These are phyloP conservation scores for Fragaria ananassa DNA, from an alignment of 306 rosid species.

Conservation along the genomic window DNA sequence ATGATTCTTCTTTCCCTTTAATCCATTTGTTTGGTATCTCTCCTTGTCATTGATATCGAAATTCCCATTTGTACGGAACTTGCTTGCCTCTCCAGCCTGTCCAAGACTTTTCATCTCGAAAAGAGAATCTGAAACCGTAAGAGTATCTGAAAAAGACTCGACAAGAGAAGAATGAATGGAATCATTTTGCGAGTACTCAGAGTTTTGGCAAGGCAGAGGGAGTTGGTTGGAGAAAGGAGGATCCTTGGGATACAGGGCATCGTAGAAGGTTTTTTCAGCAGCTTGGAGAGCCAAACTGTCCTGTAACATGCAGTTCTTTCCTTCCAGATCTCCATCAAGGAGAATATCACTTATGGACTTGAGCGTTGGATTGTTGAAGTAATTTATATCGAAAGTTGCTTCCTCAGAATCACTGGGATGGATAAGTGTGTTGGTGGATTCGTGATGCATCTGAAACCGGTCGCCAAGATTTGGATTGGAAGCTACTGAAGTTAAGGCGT, in stretches of 20 bases:
- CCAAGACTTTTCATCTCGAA: conserved; percentile 16
- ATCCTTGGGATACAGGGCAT: conserved; percentile 24
- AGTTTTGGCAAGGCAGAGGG: not conserved
- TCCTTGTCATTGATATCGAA: conserved; percentile 16
- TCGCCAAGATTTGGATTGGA: conserved; percentile 25
- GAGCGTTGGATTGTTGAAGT: conserved; percentile 25
- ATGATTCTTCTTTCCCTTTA: conserved; percentile 29
- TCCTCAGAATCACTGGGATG: conserved; percentile 33
- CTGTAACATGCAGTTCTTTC: conserved; percentile 9
- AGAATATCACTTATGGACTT: conserved; percentile 33
- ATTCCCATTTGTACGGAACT: conserved; percentile 20
- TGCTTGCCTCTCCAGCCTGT: conserved; percentile 10
- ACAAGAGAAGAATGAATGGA: conserved; percentile 15
- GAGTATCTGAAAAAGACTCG: conserved; percentile 22
- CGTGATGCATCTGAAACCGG: conserved; percentile 30
- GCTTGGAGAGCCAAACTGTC: conserved; percentile 35
- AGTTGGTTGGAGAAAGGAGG: conserved; percentile 18
- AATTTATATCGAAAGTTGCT: conserved; percentile 17
- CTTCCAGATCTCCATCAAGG: conserved; percentile 27
- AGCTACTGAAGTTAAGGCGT: conserved; percentile 19
- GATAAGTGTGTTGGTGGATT: conserved; percentile 13
- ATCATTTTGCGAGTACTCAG: conserved; percentile 15
- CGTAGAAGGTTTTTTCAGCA: conserved; percentile 32
- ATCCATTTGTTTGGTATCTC: not conserved
- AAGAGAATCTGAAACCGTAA: conserved; percentile 23